Conservation (phyloP, 495 filamentous ascomycete genomes). For the Neurospora sp. region DNA sequence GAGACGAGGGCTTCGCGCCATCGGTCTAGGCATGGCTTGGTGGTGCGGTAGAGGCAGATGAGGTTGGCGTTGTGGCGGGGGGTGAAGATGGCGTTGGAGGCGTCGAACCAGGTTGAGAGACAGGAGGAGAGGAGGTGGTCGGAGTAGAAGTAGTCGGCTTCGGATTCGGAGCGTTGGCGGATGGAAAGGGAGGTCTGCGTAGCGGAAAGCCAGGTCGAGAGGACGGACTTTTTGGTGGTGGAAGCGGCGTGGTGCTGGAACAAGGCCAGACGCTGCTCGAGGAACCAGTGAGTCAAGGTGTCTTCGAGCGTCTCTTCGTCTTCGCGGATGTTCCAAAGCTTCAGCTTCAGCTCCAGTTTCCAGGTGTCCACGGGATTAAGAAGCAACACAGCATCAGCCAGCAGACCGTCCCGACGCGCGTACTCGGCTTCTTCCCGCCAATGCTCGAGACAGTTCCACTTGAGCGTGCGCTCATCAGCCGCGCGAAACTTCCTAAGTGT, state of each 20-base stretch:
- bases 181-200: not conserved
- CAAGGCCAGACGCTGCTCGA: constrained; percentile 16
- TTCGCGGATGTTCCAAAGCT: constrained; percentile 4
- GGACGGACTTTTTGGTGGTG: constrained; percentile 4
- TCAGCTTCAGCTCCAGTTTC: constrained; percentile 17
- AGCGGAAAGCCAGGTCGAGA: constrained; percentile 2
- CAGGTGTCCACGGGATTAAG: constrained; percentile 11
- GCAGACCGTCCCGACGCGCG: not conserved
- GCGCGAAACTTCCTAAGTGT: constrained; percentile 11
- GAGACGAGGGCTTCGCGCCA: constrained; percentile 14
- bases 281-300: constrained; percentile 13
- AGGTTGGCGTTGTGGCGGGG: constrained; percentile 16
- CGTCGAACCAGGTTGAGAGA: constrained; percentile 10
- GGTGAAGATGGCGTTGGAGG: constrained; percentile 15
- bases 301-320: constrained; percentile 9
- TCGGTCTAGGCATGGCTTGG: constrained; percentile 13
- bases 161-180: constrained; percentile 2
- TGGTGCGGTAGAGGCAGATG: constrained; percentile 18
- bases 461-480: constrained; percentile 3
- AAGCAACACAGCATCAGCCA: constrained; percentile 14
- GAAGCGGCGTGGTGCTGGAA: constrained; percentile 11
- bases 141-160: constrained; percentile 9
- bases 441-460: constrained; percentile 2
- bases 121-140: constrained; percentile 13
- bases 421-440: constrained; percentile 7